Evolutionary conservation across 495 filamentous ascomycete genomes (phyloP).

Genomic region (Penicillium chermesinum): DNA sequence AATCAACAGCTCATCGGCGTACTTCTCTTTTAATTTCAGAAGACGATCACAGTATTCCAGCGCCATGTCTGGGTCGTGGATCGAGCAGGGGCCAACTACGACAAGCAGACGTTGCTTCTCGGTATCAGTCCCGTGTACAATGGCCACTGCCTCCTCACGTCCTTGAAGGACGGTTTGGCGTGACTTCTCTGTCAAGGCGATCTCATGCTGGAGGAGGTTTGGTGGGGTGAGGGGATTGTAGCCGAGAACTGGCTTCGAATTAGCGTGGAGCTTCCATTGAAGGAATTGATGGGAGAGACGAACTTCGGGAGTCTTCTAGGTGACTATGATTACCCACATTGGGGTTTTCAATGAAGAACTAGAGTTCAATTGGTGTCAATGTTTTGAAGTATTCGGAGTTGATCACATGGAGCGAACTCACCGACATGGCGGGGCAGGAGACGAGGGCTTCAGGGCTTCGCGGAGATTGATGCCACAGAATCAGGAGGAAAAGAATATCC

Average conservation of each 20-base stretch:
- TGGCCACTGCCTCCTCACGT: slow-evolving; percentile 73
- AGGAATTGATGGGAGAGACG: slow-evolving; percentile 15
- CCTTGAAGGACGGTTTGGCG: slow-evolving; percentile 73
- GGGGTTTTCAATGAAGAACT: slow-evolving; percentile 89
- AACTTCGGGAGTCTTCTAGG: slow-evolving; percentile 91
- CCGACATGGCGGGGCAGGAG: slow-evolving; percentile 34
- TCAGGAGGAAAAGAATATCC: too few relatives aligned
- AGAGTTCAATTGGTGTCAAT: slow-evolving; percentile 13
- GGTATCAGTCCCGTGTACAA: slow-evolving; percentile 75
- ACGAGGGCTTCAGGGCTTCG: too few relatives aligned
- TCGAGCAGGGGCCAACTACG: slow-evolving; percentile 92
- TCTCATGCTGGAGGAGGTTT: slow-evolving; percentile 92
- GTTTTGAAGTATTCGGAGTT: neutral
- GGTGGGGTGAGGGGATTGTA: slow-evolving; percentile 94
- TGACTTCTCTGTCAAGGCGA: slow-evolving; percentile 70
- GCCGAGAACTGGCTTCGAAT: slow-evolving; percentile 59
- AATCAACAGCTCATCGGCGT: slow-evolving; percentile 83
- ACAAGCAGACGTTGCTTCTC: slow-evolving; percentile 74
- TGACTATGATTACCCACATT: slow-evolving; percentile 75
- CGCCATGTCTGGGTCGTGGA: slow-evolving; percentile 90
- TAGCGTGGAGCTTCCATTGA: slow-evolving; percentile 3
- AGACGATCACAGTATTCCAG: slow-evolving; percentile 90
- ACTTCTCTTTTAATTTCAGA: slow-evolving; percentile 78
- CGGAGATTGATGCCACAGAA: too few relatives aligned
- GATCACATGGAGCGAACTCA: slow-evolving; percentile 28